Evolutionary conservation across 305 asterid genomes (phyloP).

Genomic region (Fraxinus paxiana): DNA sequence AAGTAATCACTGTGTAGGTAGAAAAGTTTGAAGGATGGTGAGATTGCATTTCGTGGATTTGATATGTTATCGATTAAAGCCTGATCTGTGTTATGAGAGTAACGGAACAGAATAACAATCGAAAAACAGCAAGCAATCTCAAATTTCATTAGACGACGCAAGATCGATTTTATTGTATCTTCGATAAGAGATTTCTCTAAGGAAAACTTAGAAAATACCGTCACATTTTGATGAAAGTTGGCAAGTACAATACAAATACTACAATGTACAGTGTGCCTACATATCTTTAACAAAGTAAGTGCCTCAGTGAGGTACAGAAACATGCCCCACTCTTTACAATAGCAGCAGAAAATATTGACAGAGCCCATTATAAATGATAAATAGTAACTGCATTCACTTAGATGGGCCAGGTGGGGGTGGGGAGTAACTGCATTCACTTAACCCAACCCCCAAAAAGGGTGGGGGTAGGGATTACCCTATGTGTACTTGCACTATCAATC

Average conservation of each 20-base stretch:
- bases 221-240: not conserved
- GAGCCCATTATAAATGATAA: not conserved
- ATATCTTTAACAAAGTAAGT: not conserved
- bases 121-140: not conserved
- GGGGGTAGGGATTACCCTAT: not conserved
- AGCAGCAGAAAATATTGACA: not conserved
- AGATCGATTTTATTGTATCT: not conserved
- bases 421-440: not conserved
- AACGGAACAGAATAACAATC: not conserved
- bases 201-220: not conserved
- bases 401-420: no score
- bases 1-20: not conserved
- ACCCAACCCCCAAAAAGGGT: not conserved
- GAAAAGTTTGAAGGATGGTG: not conserved
- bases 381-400: not conserved
- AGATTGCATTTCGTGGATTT: not conserved
- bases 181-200: not conserved
- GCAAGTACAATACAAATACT: not conserved
- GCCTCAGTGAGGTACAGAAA: not conserved
- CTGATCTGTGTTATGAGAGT: not conserved
- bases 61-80: not conserved
- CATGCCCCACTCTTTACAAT: not conserved
- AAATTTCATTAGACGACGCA: not conserved
- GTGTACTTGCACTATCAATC: not conserved
- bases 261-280: not conserved